Conservation (phyloP, 129 eudicot genomes). For the Artemisia tridentata region DNA sequence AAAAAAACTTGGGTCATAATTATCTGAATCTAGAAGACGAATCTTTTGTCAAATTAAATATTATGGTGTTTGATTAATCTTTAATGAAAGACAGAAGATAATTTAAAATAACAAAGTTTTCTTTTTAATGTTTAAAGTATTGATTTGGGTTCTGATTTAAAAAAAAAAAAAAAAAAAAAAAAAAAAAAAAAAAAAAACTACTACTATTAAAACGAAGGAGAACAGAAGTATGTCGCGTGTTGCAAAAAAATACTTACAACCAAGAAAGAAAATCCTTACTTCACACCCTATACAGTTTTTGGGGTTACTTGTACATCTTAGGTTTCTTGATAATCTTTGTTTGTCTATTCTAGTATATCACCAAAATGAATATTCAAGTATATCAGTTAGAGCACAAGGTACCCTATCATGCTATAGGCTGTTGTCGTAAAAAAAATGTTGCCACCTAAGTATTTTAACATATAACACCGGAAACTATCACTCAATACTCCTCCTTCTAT, state of each 20-base stretch:
- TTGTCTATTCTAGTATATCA: too few species aligned
- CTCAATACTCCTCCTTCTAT: too few species aligned
- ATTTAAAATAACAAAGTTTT: conserved; percentile 15
- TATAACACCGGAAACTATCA: too few species aligned
- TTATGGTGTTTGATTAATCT: conserved; percentile 1
- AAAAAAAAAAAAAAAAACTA: too few species aligned
- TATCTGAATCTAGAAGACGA: conserved; percentile 26
- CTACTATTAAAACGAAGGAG: conserved; percentile 22
- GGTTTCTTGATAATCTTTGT: too few species aligned
- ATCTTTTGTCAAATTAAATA: conserved; percentile 21
- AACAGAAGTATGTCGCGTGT: conserved; percentile 32
- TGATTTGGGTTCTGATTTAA: too few species aligned
- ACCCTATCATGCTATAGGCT: too few species aligned
- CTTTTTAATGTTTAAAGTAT: neutral
- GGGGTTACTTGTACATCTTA: neutral
- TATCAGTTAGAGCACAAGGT: too few species aligned
- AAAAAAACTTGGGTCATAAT: neutral
- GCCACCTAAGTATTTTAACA: too few species aligned
- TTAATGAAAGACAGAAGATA: conserved; percentile 17
- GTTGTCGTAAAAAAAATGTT: too few species aligned
- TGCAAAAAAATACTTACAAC: conserved; percentile 21
- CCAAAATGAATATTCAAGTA: too few species aligned
- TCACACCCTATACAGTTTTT: neutral
- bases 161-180: too few species aligned
- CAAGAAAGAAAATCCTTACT: conserved; percentile 10